A percentile compares a stretch with the other conserved stretches of the same genome.
These are phyloP conservation scores for Lippia alba DNA, from an alignment of 305 asterid species.

Conservation along the genomic window DNA sequence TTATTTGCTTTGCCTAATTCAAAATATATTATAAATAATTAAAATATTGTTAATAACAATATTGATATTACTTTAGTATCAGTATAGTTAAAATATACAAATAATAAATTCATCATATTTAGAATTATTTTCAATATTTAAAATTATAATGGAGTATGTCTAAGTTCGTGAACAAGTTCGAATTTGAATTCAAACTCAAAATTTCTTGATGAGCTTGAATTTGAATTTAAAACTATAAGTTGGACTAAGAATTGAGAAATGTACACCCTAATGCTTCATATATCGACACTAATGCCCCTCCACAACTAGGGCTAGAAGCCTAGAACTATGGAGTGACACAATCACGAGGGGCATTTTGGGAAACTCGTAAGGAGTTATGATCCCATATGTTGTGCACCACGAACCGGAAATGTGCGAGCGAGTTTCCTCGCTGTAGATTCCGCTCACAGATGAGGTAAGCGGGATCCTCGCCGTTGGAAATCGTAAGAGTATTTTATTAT, in stretches of 20 bases:
- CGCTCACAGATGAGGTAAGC: slow-evolving; percentile 30
- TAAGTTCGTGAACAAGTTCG: too few relatives aligned
- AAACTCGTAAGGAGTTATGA: slow-evolving; percentile 2
- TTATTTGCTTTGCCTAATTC: too few relatives aligned
- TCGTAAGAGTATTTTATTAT: not conserved
- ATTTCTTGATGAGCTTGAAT: too few relatives aligned
- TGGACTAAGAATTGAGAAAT: slow-evolving; percentile 9
- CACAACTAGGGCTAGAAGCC: not conserved
- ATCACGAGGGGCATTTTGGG: slow-evolving; percentile 28
- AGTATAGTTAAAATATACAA: too few relatives aligned
- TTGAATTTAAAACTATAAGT: not conserved
- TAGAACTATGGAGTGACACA: not conserved
- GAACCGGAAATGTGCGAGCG: not conserved
- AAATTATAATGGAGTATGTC: too few relatives aligned
- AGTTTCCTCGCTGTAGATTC: slow-evolving; percentile 32
- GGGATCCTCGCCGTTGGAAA: slow-evolving; percentile 49
- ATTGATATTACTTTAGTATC: too few relatives aligned
- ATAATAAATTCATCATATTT: too few relatives aligned
- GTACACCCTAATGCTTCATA: not conserved
- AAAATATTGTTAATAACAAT: too few relatives aligned
- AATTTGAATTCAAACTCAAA: too few relatives aligned
- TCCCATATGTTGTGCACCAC: slow-evolving; percentile 23
- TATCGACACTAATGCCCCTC: not conserved
- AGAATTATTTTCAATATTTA: too few relatives aligned
- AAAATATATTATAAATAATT: too few relatives aligned